Evolutionary conservation across 2,329 filamentous ascomycete genomes (phyloP), one percentile per base, ranked within the genome.

Genomic region (Alternaria brassicicola): DNA sequence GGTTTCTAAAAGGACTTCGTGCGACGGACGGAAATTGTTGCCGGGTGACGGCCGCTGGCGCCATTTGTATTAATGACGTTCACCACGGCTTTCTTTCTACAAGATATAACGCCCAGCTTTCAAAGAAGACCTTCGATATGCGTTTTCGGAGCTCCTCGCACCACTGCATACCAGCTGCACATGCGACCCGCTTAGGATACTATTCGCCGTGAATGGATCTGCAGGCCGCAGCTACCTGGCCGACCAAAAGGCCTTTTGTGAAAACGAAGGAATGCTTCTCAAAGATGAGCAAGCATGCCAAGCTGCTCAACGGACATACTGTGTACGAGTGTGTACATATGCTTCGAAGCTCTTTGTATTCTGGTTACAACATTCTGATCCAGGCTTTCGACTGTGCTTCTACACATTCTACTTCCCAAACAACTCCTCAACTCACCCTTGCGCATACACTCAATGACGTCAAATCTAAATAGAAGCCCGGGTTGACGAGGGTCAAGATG

Each of bases 221-320:
- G 43, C 43, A 47, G 15, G 28, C 13, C 28, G 33, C 33, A 38
- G 17, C 52, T 45, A 60, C 53, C 53, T 60, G 53, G 57, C 53
- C 57, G 57, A 60, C 57, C 43, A 52, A 23, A 43, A 45, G 42
- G 25, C 33, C 45, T 48, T 36, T 35, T 35, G 19, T 50, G 36
- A 38, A 43, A 47, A 38, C 13, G 33, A 50, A 28, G 28, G 33
- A 54, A 26, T 36, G 23, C 17, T 55, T 52, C 46, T 51, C 38
- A 21, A 55, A 47, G 41, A 23, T 23, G 39, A 52, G 30, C 47
- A 52, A 35, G 23, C 10, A 49, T 38, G 47, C 47, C 47, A 49
- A 38, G 30, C n/a, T 26, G 13, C 43, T 15, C 43, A 33, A 47
- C 30, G 28, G 15, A 33, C 12, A 31, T 5, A 10, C 28, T 3